These are phyloP conservation scores for Candida sanyiensis DNA, from an alignment of 805 yeast species.

Conservation along the genomic window DNA sequence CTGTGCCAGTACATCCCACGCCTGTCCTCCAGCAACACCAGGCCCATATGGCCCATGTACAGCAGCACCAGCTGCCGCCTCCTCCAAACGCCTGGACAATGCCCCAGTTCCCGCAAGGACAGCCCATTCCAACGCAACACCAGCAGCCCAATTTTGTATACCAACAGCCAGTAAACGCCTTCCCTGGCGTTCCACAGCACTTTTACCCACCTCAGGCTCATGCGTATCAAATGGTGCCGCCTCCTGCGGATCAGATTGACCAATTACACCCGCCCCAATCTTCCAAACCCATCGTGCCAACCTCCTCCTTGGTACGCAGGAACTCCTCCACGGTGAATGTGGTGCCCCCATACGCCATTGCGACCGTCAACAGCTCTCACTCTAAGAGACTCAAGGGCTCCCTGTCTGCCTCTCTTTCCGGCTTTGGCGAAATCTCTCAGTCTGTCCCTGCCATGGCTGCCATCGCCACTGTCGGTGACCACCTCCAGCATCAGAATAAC, in stretches of 20 bases:
- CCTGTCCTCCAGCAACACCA: too few relatives aligned
- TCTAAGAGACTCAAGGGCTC: slow-evolving; percentile 10
- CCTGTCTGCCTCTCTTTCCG: not conserved
- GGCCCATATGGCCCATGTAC: not conserved
- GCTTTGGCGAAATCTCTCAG: too few relatives aligned
- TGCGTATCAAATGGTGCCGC: not conserved
- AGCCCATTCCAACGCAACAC: not conserved
- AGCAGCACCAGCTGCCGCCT: not conserved
- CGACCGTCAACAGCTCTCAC: slow-evolving; percentile 20
- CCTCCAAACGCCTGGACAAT: not conserved
- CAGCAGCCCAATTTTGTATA: not conserved
- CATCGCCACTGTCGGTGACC: too few relatives aligned
- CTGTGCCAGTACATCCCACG: not conserved
- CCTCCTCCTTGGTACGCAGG: not conserved
- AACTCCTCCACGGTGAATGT: slow-evolving; percentile 26
- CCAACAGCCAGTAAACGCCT: not conserved
- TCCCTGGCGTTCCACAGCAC: not conserved
- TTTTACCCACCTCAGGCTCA: not conserved
- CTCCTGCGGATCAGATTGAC: not conserved
- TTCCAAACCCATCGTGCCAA: not conserved
- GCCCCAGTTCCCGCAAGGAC: not conserved
- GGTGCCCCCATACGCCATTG: slow-evolving; percentile 32
- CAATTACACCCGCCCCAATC: not conserved
- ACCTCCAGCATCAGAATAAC: too few relatives aligned
- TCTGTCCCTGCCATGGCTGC: too few relatives aligned